A percentile compares a stretch with the other conserved stretches of the same genome.
These are phyloP conservation scores for Penicillium corylophilum DNA, from an alignment of 2,329 filamentous ascomycete species.

Conservation along the genomic window DNA sequence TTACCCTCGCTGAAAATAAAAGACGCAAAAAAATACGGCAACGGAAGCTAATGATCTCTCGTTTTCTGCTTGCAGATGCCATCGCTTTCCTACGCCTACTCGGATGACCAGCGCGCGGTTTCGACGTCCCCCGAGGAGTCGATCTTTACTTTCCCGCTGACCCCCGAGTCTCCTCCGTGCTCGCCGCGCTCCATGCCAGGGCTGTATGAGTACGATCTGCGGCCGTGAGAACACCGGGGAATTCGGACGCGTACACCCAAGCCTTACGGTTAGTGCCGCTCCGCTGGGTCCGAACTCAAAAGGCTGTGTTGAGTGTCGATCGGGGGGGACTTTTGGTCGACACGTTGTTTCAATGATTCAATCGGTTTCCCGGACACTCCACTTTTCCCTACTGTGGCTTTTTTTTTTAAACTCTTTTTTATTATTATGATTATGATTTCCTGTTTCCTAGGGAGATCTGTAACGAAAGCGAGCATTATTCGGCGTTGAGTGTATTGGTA, in stretches of 20 bases:
- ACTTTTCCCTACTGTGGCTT: conserved; percentile 7
- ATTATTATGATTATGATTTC: conserved; percentile 4
- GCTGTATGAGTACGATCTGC: conserved; percentile 25
- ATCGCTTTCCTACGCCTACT: conserved; percentile 33
- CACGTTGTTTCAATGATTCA: background rate
- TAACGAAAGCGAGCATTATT: conserved; percentile 19
- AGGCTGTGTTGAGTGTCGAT: background rate
- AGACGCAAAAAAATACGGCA: conserved; percentile 12
- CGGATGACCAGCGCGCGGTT: conserved; percentile 40
- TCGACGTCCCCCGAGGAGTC: conserved; percentile 44
- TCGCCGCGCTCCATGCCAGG: conserved; percentile 39
- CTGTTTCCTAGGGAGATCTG: conserved; percentile 7
- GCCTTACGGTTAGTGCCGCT: conserved; percentile 8
- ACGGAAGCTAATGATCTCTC: conserved; percentile 21
- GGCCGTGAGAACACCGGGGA: conserved; percentile 3
- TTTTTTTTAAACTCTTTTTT: background rate
- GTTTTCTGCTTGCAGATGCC: conserved; percentile 22
- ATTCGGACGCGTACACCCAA: background rate
- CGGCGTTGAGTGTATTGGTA: conserved; percentile 12
- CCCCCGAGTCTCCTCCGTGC: conserved; percentile 42
- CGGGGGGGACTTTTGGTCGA: background rate
- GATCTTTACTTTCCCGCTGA: conserved; percentile 41
- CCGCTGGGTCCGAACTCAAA: background rate
- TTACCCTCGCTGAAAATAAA: conserved; percentile 31
- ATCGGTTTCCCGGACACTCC: conserved; percentile 2